Evolutionary conservation across 108 stramenopile species (phyloP).

Genomic region (Cyclotella cryptica): DNA sequence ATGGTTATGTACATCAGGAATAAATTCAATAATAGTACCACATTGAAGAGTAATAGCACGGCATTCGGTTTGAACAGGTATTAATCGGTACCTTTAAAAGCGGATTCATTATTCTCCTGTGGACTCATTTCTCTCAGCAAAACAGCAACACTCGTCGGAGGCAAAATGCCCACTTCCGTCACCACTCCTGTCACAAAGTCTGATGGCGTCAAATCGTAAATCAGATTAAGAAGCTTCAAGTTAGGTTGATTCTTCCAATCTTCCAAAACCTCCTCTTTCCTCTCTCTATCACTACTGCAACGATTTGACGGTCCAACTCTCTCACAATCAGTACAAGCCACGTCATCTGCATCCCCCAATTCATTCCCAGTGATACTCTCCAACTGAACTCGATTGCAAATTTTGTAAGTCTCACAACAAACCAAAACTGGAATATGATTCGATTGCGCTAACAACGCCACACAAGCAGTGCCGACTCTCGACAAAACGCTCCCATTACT

Average conservation of each 20-base stretch:
- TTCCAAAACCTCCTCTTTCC: slow-evolving; percentile 49
- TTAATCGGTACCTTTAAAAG: slow-evolving; percentile 36
- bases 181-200: slow-evolving; percentile 95
- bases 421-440: slow-evolving; percentile 95
- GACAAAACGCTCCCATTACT: slow-evolving; percentile 94
- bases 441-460: slow-evolving; percentile 91
- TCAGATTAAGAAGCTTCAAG: slow-evolving; percentile 85
- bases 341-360: slow-evolving; percentile 90
- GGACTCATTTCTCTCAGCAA: slow-evolving; percentile 94
- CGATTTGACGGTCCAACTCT: slow-evolving; percentile 48
- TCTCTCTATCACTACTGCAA: slow-evolving; percentile 26
- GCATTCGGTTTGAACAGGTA: not conserved
- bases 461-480: slow-evolving; percentile 93
- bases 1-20: not conserved
- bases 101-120: slow-evolving; percentile 49
- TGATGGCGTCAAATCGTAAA: slow-evolving; percentile 97
- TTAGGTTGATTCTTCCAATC: slow-evolving; percentile 57
- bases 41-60: no score
- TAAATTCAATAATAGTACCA: no score
- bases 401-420: slow-evolving; percentile 99
- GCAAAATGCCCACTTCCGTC: slow-evolving; percentile 97
- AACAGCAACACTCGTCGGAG: slow-evolving; percentile 96
- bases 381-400: slow-evolving; percentile 95
- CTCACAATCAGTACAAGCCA: slow-evolving; percentile 55
- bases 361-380: slow-evolving; percentile 97